Base-by-base conservation (phyloP, 495 filamentous ascomycete genomes). In the Penicillium taxi region DNA sequence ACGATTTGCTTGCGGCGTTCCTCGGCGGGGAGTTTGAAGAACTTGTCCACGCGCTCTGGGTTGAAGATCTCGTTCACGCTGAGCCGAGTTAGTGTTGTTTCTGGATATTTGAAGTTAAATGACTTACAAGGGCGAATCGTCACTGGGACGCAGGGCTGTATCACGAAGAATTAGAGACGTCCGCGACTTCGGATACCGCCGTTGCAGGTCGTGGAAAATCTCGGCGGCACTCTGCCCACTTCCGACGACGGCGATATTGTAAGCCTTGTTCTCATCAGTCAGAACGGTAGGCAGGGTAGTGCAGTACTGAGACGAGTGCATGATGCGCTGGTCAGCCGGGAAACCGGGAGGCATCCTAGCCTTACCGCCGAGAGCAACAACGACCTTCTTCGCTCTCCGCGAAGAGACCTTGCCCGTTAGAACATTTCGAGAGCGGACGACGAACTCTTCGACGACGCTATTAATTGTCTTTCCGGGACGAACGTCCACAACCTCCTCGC, bases 21-120 rank as follows among this genome's bases (percentile, higher is more conserved):
- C 15, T 74, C 65, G 0, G 75, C 51, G 2, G 77, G 56, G 26
- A 80, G 77, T 32, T 70, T 58, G 62, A 78, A 95, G 47, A 94
- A 72, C 19, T 59, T 63, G 45, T 94, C 81, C 5, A 93, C 78
- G 17, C 78, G 79, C 26, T 80, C 74, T 3, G 90, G 89, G 58
- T 96, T 83, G 69, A 98, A 98, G 46, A 96, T 81, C 47, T 90
- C 88, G 58, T 98, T 98, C 37, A 98, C 87, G 48, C 88, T 94
- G 47, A 25, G 2, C 39, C 26, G n/a, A 18, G 35, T 63, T 46
- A 63, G 49, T 16, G 16, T 22, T 22, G 11, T 23, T 6, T 26
- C n/a, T 32, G 6, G 13, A 6, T 37, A 5, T 8, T 26, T 32
- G 43, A 16, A 26, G 34, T 17, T 8, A 38, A n/a, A 30, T n/a